These are phyloP conservation scores for Umbelopsis vinacea DNA, from an alignment of 192 early-diverging fungal species.

Conservation along the genomic window DNA sequence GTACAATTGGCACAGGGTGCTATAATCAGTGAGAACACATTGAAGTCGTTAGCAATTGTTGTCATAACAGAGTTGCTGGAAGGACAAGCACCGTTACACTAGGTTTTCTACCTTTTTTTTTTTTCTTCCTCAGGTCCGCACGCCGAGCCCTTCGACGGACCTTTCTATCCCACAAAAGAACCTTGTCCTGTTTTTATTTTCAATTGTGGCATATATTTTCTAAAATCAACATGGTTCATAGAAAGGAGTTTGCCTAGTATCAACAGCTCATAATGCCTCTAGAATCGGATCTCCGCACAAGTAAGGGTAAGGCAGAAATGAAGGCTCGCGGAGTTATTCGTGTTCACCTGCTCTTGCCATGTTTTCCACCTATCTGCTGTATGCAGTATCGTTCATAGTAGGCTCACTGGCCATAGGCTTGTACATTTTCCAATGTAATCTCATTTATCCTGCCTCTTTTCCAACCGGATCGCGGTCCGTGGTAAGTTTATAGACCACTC, in stretches of 20 bases:
- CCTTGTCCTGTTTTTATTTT: too few species aligned
- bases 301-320: too few species aligned
- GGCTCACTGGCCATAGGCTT: conserved; percentile 30
- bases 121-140: not conserved
- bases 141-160: too few species aligned
- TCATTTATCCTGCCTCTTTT: conserved; percentile 37
- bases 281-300: too few species aligned
- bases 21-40: conserved; percentile 11
- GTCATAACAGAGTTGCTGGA: conserved; percentile 13
- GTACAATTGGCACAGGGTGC: conserved; percentile 12
- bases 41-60: not conserved
- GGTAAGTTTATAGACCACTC: conserved; percentile 20
- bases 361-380: conserved; percentile 29
- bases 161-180: too few species aligned
- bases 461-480: conserved; percentile 40
- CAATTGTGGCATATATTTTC: too few species aligned
- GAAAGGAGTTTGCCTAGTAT: too few species aligned
- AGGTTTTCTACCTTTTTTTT: not conserved
- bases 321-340: too few species aligned
- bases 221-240: too few species aligned
- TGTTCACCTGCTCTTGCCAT: not conserved
- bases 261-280: too few species aligned
- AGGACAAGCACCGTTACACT: not conserved
- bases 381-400: conserved; percentile 31
- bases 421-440: conserved; percentile 42